Evolutionary conservation across 345 rosid genomes (phyloP), one percentile per base, ranked within the genome.

Genomic region (Mallotus nudiflorus): DNA sequence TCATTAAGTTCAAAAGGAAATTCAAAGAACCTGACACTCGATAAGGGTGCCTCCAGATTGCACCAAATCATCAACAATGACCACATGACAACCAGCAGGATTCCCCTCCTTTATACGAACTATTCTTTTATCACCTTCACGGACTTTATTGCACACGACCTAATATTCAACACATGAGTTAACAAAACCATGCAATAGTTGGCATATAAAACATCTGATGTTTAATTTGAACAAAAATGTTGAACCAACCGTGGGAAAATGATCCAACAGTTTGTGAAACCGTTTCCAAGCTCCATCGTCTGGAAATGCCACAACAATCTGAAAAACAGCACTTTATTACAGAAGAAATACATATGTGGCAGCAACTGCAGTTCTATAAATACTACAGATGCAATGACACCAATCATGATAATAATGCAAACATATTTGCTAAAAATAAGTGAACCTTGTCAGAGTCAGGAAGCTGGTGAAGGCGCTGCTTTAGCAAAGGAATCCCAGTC

Each of bases 241-340:
- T 12, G 54, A 73, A 86, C 90, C 66, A 59, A 95, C 99, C 82
- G 72, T 84, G 19, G 97, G 96, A 71, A 85, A 95, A 70, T 89
- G 83, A 82, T 87, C 94, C 78, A 95, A 82, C 74, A 84, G 82
- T 83, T 89, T 90, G 87, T 95, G 98, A 83, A 92, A 95, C 70
- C 98, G 93, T 84, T 95, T 95, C 97, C 98, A 95, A 52, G 99
- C 99, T 79, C 99, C 99, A 79, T 95, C 99, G 79, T 95, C 99
- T 3, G 99, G 98, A 86, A 95, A 95, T 61, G 98, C 99, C 53
- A 95, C 87, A 61, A 89, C 84, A 53, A 95, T 69, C 99, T 95
- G 67, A 29, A 19, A 65, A 19, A 18, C 12, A 50, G 20, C 3
- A 11, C 28, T 51, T 20, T 45, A 20, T n/a, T n/a, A 13, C 5